Percentiles rank a stretch among this genome's conserved stretches.
phyloP scores from a whole-genome alignment of 2,329 filamentous ascomycete genomes.

The Fusarium compactum region DNA sequence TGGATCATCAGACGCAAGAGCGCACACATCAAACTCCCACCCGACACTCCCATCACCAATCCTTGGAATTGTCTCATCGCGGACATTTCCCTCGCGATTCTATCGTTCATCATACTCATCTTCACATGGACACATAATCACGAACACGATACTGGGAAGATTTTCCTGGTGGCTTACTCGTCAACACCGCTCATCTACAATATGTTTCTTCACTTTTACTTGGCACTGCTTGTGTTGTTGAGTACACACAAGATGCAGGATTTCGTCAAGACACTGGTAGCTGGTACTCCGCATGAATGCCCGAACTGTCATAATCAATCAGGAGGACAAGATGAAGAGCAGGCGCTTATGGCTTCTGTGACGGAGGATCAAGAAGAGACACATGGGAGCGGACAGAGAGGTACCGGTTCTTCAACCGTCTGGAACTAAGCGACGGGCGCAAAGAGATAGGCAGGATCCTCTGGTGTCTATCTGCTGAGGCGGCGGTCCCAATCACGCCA shows the following conservation, averaged over 20 bases:
- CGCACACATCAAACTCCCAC: background rate
- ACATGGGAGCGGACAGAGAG: background rate
- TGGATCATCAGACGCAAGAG: background rate
- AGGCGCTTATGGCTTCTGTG: background rate
- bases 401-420: background rate
- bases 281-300: background rate
- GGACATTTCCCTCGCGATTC: background rate
- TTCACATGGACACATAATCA: slow-evolving; percentile 1
- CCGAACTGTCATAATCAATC: background rate
- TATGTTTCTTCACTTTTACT: slow-evolving; percentile 9
- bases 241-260: background rate
- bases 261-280: background rate
- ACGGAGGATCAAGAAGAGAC: background rate
- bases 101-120: background rate
- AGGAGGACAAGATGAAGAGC: background rate
- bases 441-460: rapidly evolving
- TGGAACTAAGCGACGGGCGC: background rate
- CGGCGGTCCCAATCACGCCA: rapidly evolving
- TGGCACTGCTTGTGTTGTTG: slow-evolving; percentile 1
- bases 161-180: background rate
- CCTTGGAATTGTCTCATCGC: background rate
- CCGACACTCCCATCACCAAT: background rate
- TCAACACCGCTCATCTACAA: slow-evolving; percentile 1
- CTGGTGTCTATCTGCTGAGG: background rate
- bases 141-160: background rate